These are phyloP conservation scores for Graphilbum ipis-grandicollis DNA, from an alignment of 2,329 filamentous ascomycete species.

Conservation along the genomic window DNA sequence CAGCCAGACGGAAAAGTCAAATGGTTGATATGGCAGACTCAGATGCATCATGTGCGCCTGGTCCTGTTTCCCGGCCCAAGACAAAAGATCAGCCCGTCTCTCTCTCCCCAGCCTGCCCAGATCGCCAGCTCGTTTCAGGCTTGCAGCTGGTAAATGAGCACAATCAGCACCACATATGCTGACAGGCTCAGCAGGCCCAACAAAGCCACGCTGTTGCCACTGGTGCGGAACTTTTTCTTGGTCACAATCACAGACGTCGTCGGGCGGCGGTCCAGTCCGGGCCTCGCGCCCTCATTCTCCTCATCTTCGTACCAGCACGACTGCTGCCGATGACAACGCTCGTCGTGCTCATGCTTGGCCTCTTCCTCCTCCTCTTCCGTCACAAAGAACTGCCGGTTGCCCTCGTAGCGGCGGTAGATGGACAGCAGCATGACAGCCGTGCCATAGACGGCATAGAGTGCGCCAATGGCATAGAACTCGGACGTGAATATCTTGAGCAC, in stretches of 20 bases:
- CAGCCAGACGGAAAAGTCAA: too few species aligned
- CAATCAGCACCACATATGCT: slow-evolving; percentile 38
- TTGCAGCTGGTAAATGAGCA: slow-evolving; percentile 18
- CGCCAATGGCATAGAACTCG: slow-evolving; percentile 95
- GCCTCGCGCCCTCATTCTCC: too few species aligned
- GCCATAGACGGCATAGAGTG: slow-evolving; percentile 84
- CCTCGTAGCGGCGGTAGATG: slow-evolving; percentile 73
- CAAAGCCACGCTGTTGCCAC: slow-evolving; percentile 42
- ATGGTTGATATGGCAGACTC: too few species aligned
- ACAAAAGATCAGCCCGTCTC: too few species aligned
- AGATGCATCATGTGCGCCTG: too few species aligned
- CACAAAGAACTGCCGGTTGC: slow-evolving; percentile 84
- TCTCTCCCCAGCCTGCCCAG: background rate
- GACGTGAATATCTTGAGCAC: slow-evolving; percentile 92
- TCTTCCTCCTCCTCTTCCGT: slow-evolving; percentile 25
- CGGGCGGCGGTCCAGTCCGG: too few species aligned
- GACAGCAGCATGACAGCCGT: slow-evolving; percentile 69
- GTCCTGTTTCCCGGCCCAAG: too few species aligned
- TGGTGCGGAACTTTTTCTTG: slow-evolving; percentile 43
- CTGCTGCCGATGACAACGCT: too few species aligned
- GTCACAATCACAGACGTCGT: slow-evolving; percentile 22
- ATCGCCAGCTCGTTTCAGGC: background rate
- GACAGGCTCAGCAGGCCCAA: slow-evolving; percentile 37
- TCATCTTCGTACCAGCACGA: too few species aligned
- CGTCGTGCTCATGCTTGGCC: slow-evolving; percentile 13